Conservation (phyloP, 164 flowering plant species). For the Protea cynaroides region DNA sequence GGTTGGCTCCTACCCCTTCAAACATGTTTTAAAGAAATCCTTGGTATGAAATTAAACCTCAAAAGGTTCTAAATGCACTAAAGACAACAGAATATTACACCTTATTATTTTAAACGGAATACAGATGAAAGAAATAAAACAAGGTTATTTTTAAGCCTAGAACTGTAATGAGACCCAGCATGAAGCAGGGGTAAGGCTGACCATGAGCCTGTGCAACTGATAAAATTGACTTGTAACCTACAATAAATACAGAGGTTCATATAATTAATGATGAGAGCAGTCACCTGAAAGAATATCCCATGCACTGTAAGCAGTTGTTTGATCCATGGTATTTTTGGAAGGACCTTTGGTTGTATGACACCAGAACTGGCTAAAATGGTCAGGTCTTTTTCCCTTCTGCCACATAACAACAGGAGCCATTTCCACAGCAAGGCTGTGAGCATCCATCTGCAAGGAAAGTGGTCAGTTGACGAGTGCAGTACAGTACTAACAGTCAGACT, state of each 20-base stretch:
- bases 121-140: too few relatives aligned
- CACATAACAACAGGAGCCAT: conserved; percentile 84
- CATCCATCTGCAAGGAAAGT: conserved; percentile 62
- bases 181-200: too few relatives aligned
- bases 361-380: conserved; percentile 48
- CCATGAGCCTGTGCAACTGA: too few relatives aligned
- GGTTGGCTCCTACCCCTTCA: too few relatives aligned
- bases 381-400: conserved; percentile 63
- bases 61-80: too few relatives aligned
- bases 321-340: conserved; percentile 31
- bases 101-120: too few relatives aligned
- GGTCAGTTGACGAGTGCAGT: neutral
- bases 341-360: conserved; percentile 25
- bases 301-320: conserved; percentile 30
- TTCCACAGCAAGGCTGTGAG: conserved; percentile 76
- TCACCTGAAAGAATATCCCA: conserved; percentile 80
- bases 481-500: neutral
- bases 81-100: too few relatives aligned
- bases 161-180: too few relatives aligned
- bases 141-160: too few relatives aligned
- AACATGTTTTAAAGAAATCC: too few relatives aligned
- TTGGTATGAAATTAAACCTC: too few relatives aligned
- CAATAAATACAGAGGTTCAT: neutral
- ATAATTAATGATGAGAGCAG: neutral
- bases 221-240: neutral